A percentile compares a stretch with the other conserved stretches of the same genome.
phyloP scores from a whole-genome alignment of 139 green algal species.

The Parachlorella kessleri region DNA sequence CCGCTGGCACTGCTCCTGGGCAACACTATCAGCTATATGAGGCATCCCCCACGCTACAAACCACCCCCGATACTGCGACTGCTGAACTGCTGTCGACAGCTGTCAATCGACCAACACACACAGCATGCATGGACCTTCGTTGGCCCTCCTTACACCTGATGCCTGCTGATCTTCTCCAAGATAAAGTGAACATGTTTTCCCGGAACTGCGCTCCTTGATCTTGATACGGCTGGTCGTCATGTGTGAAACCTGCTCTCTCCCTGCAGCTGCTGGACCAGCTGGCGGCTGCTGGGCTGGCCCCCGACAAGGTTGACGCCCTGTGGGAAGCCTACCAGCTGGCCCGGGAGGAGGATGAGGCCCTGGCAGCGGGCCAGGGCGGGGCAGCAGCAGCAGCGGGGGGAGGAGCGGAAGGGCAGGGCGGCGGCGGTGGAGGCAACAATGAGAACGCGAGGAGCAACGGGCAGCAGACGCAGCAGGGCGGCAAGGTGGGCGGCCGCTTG shows the following conservation, averaged over 20 bases:
- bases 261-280: slow-evolving; percentile 48
- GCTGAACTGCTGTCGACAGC: too few species aligned
- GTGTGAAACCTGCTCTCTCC: neutral
- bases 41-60: too few species aligned
- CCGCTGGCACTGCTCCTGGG: too few species aligned
- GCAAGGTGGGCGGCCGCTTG: neutral
- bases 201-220: too few species aligned
- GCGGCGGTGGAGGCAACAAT: slow-evolving; percentile 5
- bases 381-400: neutral
- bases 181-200: too few species aligned
- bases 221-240: too few species aligned
- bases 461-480: neutral
- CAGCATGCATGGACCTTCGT: neutral
- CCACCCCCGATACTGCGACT: too few species aligned
- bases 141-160: neutral
- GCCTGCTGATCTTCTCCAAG: neutral
- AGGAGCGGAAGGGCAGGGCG: neutral
- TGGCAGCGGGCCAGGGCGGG: slow-evolving; percentile 19
- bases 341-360: slow-evolving; percentile 52
- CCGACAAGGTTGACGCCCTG: slow-evolving; percentile 36
- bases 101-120: too few species aligned
- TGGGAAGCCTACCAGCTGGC: slow-evolving; percentile 48
- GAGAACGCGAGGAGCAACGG: neutral
- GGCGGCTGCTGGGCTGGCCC: slow-evolving; percentile 23
- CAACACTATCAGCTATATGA: too few species aligned